Conservation (phyloP, 2,329 filamentous ascomycete species). For the Diplodia intermedia region DNA sequence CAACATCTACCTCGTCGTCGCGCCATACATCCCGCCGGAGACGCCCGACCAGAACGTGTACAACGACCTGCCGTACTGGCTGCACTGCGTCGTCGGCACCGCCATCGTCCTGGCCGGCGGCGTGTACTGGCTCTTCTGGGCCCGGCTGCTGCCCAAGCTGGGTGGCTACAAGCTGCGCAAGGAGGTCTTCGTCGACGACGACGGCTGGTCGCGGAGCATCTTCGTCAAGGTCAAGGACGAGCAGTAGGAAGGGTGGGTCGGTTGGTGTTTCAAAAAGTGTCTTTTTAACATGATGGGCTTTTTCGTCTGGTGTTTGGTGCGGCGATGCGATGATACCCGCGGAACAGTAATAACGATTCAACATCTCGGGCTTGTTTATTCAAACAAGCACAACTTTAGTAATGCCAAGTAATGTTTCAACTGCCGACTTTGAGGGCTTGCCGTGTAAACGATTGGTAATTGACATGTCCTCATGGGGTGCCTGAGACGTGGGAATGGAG, state of each 20-base stretch:
- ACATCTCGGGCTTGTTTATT: constrained; percentile 17
- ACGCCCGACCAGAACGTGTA: constrained; percentile 58
- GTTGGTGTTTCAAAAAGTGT: not conserved
- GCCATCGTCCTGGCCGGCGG: constrained; percentile 58
- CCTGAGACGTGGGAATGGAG: not conserved
- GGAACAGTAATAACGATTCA: constrained; percentile 6
- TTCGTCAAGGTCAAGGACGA: constrained; percentile 41
- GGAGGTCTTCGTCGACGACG: constrained; percentile 44
- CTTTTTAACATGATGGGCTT: not conserved
- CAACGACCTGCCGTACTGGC: constrained; percentile 59
- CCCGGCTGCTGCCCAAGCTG: constrained; percentile 55
- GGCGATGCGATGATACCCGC: constrained; percentile 24
- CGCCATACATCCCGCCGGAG: constrained; percentile 59
- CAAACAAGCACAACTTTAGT: not conserved
- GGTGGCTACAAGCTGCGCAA: constrained; percentile 48
- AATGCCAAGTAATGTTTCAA: constrained; percentile 9
- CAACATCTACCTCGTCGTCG: constrained; percentile 61
- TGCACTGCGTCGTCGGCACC: constrained; percentile 61
- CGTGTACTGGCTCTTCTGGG: constrained; percentile 61
- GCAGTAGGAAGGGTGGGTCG: not conserved
- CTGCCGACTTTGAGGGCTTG: not conserved
- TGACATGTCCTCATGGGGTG: not conserved
- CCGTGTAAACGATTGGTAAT: not conserved
- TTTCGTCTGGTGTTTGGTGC: not conserved
- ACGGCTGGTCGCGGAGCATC: constrained; percentile 51